Conservation (phyloP, 108 stramenopile genomes). For the Schizochytrium sp. region DNA sequence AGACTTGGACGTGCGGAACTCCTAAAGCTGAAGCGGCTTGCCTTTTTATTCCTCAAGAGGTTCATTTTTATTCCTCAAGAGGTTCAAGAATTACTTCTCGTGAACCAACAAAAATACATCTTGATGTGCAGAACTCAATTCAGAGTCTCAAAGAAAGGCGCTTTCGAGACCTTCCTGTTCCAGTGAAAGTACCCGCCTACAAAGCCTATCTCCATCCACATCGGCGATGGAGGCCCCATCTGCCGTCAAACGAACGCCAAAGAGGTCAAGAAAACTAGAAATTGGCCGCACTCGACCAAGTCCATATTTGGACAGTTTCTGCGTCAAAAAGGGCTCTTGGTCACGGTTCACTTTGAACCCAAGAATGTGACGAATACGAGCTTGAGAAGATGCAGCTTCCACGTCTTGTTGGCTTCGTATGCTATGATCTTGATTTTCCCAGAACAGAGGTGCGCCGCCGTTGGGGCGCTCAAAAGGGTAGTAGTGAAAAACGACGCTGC, state of each 20-base stretch:
- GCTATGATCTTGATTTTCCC: background rate
- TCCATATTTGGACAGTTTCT: background rate
- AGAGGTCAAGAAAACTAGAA: background rate
- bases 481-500: conserved; percentile 65
- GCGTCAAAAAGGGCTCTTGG: background rate
- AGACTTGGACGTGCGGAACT: too few relatives aligned
- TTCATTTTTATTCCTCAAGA: too few relatives aligned
- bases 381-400: background rate
- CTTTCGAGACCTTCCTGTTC: too few relatives aligned
- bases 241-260: background rate
- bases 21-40: too few relatives aligned
- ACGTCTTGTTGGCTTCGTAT: background rate
- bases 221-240: background rate
- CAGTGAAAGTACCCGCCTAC: background rate
- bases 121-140: too few relatives aligned
- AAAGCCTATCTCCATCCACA: background rate
- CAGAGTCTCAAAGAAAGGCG: too few relatives aligned
- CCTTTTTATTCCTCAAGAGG: too few relatives aligned
- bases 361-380: background rate
- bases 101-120: too few relatives aligned
- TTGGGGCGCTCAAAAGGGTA: conserved; percentile 56
- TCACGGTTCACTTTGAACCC: background rate
- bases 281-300: background rate
- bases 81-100: too few relatives aligned
- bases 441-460: conserved; percentile 13